Evolutionary conservation across 1,284 basidiomycete species (phyloP).

Genomic region (Rhodotorula sp.): DNA sequence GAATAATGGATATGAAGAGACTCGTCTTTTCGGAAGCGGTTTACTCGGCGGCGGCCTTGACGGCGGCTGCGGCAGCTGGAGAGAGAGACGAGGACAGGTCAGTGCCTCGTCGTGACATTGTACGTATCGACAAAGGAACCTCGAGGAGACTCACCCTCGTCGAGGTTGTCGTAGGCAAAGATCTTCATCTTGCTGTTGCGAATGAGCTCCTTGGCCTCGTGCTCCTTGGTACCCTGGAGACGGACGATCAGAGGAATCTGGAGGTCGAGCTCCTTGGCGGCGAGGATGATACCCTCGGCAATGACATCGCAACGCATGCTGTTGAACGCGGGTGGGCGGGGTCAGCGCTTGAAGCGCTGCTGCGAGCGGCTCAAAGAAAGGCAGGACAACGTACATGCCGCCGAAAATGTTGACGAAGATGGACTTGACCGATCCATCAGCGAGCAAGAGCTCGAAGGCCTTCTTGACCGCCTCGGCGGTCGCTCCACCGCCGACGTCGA

Average conservation of each 20-base stretch:
- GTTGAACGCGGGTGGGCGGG: constrained; percentile 44
- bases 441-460: constrained; percentile 91
- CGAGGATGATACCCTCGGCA: constrained; percentile 85
- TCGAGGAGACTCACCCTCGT: constrained; percentile 56
- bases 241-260: constrained; percentile 87
- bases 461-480: constrained; percentile 99
- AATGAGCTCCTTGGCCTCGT: constrained; percentile 85
- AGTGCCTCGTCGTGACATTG: neutral
- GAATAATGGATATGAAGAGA: neutral
- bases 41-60: constrained; percentile 63
- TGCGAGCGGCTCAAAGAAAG: constrained; percentile 63
- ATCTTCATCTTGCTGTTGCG: constrained; percentile 64
- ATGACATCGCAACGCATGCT: constrained; percentile 94
- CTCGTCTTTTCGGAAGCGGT: neutral
- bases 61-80: constrained; percentile 59
- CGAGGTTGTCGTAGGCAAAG: constrained; percentile 78
- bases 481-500: constrained; percentile 94
- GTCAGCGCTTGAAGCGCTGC: neutral
- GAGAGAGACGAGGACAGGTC: neutral
- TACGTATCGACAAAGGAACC: too few relatives aligned
- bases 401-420: constrained; percentile 85
- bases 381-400: constrained; percentile 42
- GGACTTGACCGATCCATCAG: constrained; percentile 89
- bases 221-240: constrained; percentile 94
- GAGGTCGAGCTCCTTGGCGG: constrained; percentile 85